These are phyloP conservation scores for Carpinus fangiana DNA, from an alignment of 306 rosid genomes.

Conservation along the genomic window DNA sequence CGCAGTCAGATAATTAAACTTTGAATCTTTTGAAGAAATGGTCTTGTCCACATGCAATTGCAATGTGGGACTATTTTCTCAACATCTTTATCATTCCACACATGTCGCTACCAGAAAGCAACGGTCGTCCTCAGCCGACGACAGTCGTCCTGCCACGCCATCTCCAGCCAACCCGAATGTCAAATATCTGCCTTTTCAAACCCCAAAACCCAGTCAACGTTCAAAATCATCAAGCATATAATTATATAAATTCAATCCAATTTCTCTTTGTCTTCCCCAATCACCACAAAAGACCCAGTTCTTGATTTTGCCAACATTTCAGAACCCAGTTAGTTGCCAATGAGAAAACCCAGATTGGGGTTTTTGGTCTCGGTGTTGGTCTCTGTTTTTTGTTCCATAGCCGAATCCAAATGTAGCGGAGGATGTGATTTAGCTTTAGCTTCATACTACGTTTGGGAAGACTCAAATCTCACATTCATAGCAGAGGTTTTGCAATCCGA, in stretches of 20 bases:
- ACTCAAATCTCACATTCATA: neutral
- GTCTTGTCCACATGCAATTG: too few species aligned
- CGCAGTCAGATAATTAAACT: neutral
- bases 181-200: too few species aligned
- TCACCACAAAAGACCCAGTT: neutral
- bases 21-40: too few species aligned
- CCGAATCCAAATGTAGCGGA: slow-evolving; percentile 48
- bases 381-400: slow-evolving; percentile 23
- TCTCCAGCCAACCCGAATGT: too few species aligned
- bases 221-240: neutral
- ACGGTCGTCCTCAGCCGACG: too few species aligned
- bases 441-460: slow-evolving; percentile 36
- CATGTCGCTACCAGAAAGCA: neutral
- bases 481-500: slow-evolving; percentile 25
- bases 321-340: neutral
- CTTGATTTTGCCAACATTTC: neutral
- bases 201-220: slow-evolving; percentile 1
- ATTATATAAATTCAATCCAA: neutral
- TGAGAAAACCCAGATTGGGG: slow-evolving; percentile 44
- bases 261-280: neutral
- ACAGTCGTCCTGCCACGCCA: too few species aligned
- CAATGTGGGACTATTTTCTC: too few species aligned
- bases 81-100: too few species aligned
- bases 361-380: slow-evolving; percentile 25
- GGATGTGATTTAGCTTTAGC: slow-evolving; percentile 67